Conservation (phyloP, 371 early-diverging fungal genomes). For the Rhizomucor miehei region DNA sequence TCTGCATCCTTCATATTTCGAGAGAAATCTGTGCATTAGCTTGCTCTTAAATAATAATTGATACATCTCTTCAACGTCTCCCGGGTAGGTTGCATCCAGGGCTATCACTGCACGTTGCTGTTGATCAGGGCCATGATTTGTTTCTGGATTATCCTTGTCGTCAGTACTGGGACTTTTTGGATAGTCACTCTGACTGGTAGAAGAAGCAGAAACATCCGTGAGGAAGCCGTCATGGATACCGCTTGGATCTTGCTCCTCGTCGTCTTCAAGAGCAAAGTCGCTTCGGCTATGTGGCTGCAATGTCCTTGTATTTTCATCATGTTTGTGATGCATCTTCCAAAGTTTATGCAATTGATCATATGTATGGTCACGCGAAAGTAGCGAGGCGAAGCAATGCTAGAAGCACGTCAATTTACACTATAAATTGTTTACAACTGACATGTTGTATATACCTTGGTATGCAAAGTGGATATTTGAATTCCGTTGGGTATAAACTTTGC, state of each 20-base stretch:
- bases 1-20: conserved; percentile 6
- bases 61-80: conserved; percentile 4
- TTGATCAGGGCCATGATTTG: background rate
- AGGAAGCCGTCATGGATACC: background rate
- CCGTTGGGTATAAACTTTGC: conserved; percentile 82
- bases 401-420: background rate
- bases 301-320: background rate
- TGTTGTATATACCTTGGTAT: conserved; percentile 44
- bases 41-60: conserved; percentile 4
- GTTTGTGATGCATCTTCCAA: conserved; percentile 41
- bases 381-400: conserved; percentile 68
- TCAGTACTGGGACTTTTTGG: too few relatives aligned
- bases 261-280: background rate
- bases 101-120: background rate
- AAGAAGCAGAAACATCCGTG: background rate
- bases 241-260: background rate
- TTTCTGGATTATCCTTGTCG: too few relatives aligned
- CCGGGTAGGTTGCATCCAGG: conserved; percentile 3
- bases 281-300: conserved; percentile 1
- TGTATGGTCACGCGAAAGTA: conserved; percentile 67
- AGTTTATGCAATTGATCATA: conserved; percentile 58
- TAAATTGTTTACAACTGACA: background rate
- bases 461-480: conserved; percentile 66
- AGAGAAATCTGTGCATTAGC: conserved; percentile 4
- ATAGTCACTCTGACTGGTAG: too few relatives aligned